These are phyloP conservation scores for Trichoderma cornu-damae DNA, from an alignment of 2,329 filamentous ascomycete genomes.

Conservation along the genomic window DNA sequence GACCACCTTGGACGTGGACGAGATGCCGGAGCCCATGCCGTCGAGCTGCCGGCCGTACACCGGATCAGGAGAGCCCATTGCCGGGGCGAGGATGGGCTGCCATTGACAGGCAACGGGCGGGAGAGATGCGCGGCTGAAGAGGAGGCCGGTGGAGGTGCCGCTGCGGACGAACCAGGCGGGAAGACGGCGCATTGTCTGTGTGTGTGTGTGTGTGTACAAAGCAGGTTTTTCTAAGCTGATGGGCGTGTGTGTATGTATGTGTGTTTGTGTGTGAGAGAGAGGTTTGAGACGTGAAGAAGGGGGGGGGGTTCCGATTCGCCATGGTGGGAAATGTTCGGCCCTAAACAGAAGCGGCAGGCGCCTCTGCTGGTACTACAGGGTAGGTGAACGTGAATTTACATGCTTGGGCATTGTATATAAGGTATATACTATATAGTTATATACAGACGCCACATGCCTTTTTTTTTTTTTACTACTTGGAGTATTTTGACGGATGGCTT, in stretches of 20 bases:
- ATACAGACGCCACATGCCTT: too few relatives aligned
- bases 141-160: conserved; percentile 63
- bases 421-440: too few relatives aligned
- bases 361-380: too few relatives aligned
- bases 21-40: conserved; percentile 65
- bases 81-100: conserved; percentile 49
- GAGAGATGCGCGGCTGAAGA: conserved; percentile 39
- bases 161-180: conserved; percentile 49
- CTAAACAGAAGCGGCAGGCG: too few relatives aligned
- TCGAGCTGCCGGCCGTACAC: conserved; percentile 62
- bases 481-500: too few relatives aligned
- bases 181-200: conserved; percentile 26
- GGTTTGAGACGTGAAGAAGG: too few relatives aligned
- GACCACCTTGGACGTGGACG: conserved; percentile 66
- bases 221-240: too few relatives aligned
- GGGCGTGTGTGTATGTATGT: background rate
- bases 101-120: conserved; percentile 36
- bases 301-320: too few relatives aligned
- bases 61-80: conserved; percentile 61
- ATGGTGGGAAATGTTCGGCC: too few relatives aligned
- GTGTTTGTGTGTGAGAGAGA: background rate
- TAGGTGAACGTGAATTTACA: too few relatives aligned
- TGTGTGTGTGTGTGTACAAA: background rate
- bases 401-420: too few relatives aligned
- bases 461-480: too few relatives aligned